phyloP scores from a whole-genome alignment of 768 basidiomycete genomes.

The Symmetrospora coprosmae region DNA sequence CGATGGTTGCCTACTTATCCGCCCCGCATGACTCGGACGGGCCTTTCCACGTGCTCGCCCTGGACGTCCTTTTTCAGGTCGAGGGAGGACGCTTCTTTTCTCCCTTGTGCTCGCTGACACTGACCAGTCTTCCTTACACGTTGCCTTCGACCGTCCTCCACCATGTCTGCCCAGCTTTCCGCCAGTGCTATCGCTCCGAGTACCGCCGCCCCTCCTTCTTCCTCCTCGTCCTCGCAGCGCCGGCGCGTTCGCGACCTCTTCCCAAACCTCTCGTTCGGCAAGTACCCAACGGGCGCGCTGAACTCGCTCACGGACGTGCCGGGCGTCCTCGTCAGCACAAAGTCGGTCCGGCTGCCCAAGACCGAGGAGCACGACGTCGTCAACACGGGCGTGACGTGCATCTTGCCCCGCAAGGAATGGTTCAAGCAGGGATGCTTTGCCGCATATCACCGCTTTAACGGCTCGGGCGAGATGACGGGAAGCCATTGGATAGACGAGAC shows the following conservation, averaged over 20 bases:
- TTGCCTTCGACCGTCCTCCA: no score
- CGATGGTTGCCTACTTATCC: no score
- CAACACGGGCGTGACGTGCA: constrained; percentile 18
- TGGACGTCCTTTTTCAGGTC: no score
- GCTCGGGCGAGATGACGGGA: constrained; percentile 19
- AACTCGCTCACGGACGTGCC: constrained; percentile 15
- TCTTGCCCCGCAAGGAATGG: constrained; percentile 12
- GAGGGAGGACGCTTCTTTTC: no score
- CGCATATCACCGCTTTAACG: constrained; percentile 18
- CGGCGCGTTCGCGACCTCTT: constrained; percentile 6
- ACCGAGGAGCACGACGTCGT: constrained; percentile 8
- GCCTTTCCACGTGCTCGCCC: no score
- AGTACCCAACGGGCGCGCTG: constrained; percentile 7
- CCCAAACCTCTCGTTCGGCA: constrained; percentile 10
- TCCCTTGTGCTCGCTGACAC: no score
- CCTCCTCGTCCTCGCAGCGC: not conserved
- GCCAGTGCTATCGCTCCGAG: no score
- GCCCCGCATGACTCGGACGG: no score
- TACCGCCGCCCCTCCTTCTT: not conserved
- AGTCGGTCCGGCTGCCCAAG: not conserved
- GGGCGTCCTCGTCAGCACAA: constrained; percentile 7
- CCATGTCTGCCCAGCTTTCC: no score
- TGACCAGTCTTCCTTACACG: no score
- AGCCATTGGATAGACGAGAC: constrained; percentile 20
- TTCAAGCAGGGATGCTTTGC: constrained; percentile 20